A percentile compares a stretch with the other conserved stretches of the same genome.
Conservation (phyloP, 2,329 filamentous ascomycete species). For the Lachnellula hyalina region DNA sequence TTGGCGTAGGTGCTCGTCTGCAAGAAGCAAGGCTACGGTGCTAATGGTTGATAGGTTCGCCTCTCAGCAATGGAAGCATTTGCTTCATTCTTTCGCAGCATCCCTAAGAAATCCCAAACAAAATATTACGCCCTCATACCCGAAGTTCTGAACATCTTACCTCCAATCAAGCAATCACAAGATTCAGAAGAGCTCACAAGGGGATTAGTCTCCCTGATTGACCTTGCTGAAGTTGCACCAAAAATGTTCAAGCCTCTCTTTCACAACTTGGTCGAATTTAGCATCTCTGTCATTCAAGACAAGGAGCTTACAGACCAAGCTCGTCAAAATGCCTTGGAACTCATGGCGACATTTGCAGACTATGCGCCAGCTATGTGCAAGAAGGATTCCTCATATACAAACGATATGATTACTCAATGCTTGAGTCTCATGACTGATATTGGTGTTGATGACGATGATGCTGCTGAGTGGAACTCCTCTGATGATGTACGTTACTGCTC, state of each 20-base stretch:
- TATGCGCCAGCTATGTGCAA: constrained; percentile 91
- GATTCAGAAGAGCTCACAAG: constrained; percentile 90
- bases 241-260: constrained; percentile 99
- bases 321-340: constrained; percentile 88
- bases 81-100: constrained; percentile 87
- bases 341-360: constrained; percentile 98
- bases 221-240: constrained; percentile 86
- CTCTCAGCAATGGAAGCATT: constrained; percentile 96
- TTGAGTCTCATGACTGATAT: constrained; percentile 97
- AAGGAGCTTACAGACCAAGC: constrained; percentile 89
- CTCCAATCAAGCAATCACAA: constrained; percentile 84
- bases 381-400: constrained; percentile 86
- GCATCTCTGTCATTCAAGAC: constrained; percentile 88
- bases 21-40: background rate
- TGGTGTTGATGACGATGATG: constrained; percentile 89
- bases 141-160: constrained; percentile 89
- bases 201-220: constrained; percentile 85
- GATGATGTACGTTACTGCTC: constrained; percentile 67
- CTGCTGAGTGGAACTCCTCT: constrained; percentile 83
- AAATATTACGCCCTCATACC: constrained; percentile 87
- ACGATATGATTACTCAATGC: constrained; percentile 97
- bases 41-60: constrained; percentile 56
- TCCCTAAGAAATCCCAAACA: constrained; percentile 78
- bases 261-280: constrained; percentile 86
- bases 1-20: constrained; percentile 51